Evolutionary conservation across 108 stramenopile genomes (phyloP), one percentile per base, ranked within the genome.

Genomic region (Skeletonema costatum): DNA sequence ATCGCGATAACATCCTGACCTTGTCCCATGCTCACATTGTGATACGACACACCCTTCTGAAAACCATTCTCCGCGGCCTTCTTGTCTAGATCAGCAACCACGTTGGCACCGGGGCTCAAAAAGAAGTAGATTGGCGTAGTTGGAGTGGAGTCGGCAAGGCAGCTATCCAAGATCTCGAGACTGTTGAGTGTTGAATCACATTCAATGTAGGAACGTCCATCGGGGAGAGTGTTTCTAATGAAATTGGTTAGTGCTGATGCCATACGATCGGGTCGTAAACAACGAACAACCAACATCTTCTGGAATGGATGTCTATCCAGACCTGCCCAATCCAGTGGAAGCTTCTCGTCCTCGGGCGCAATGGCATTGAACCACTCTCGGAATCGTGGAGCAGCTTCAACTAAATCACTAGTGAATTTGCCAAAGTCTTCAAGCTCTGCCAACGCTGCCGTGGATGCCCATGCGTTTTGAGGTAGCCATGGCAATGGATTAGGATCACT

Each of bases 21-120:
- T 76, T 97, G 96, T 0, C 96, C 96, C 94, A 97, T 96, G 78
- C 93, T 93, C 35, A 97, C 91, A 60, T 97, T 97, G 83, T 95
- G 94, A 77, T 97, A 97, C 31, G 85, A 86, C 58, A 87, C 85
- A 53, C 95, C 93, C 78, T 89, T 93, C 56, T 89, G 84, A 31
- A 93, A 88, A 9, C 89, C 93, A 77, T 94, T 81, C 60, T 91
- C 91, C n/a, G 79, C 78, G 2, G 96, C 96, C 64, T 93, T 83
- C 59, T 78, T 71, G 56, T 97, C 96, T 60, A 97, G 60, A 80
- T 96, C 95, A 14, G 92, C 92, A 42, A 96, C 91, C 7, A 97
- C 94, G 68, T 97, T 95, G 2, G 96, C 93, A 39, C 96, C 96
- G 13, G 95, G 94, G 41, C 90, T 91, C 30, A 97, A 74, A 80